phyloP scores from a whole-genome alignment of 2,329 filamentous ascomycete genomes.

The Neofusicoccum umdonicola region DNA sequence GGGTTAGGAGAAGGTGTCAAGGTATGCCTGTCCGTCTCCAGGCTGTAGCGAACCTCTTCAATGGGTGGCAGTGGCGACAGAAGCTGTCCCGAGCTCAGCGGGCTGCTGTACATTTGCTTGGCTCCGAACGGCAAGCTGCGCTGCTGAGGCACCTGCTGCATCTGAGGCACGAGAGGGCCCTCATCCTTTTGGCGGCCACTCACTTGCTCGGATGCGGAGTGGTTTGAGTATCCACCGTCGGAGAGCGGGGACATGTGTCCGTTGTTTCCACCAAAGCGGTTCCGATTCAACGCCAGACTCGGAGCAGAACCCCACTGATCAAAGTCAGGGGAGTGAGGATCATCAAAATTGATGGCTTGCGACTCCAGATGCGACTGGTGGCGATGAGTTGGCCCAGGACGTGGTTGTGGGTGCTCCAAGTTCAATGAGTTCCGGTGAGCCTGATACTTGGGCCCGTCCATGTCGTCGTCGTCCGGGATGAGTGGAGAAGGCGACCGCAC shows the following conservation, averaged over 20 bases:
- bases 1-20: constrained; percentile 4
- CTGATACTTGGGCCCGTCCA: constrained; percentile 73
- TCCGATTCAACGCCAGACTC: constrained; percentile 36
- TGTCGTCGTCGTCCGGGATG: constrained; percentile 45
- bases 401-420: constrained; percentile 75
- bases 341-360: constrained; percentile 66
- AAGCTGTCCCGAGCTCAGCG: constrained; percentile 35
- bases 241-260: constrained; percentile 38
- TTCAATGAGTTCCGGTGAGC: constrained; percentile 79
- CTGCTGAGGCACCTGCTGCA: neutral
- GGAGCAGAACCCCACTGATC: constrained; percentile 50
- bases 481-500: constrained; percentile 50
- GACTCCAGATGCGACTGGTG: constrained; percentile 73
- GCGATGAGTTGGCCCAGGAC: constrained; percentile 69
- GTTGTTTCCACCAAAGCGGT: constrained; percentile 35
- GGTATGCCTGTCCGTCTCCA: constrained; percentile 43
- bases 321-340: constrained; percentile 37
- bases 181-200: constrained; percentile 51
- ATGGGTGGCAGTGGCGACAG: constrained; percentile 49
- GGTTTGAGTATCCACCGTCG: constrained; percentile 37
- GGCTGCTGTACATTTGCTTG: constrained; percentile 38
- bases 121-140: constrained; percentile 7
- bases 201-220: constrained; percentile 39
- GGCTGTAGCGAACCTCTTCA: constrained; percentile 49
- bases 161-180: constrained; percentile 55